Percentiles rank a stretch among this genome's conserved stretches.
These are phyloP conservation scores for Penicillium angulare DNA, from an alignment of 495 filamentous ascomycete species.

Conservation along the genomic window DNA sequence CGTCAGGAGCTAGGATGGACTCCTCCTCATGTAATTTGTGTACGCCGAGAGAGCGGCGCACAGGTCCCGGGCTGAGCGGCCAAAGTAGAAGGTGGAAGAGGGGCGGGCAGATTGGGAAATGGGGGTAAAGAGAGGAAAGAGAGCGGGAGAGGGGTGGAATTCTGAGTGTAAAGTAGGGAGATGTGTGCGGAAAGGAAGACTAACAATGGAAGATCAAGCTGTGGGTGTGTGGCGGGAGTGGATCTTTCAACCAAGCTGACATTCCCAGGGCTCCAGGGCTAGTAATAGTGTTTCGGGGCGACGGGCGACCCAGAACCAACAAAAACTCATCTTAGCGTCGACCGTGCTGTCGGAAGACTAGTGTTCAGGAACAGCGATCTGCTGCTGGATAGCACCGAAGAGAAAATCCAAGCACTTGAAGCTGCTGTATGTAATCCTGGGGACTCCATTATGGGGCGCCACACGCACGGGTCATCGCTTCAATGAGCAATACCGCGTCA, in stretches of 20 bases:
- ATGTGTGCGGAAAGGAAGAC: slow-evolving; percentile 21
- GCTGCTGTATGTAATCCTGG: neutral
- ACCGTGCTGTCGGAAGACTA: slow-evolving; percentile 2
- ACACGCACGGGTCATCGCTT: neutral
- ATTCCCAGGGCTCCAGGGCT: no score
- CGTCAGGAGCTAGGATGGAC: neutral
- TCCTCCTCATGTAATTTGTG: slow-evolving; percentile 4
- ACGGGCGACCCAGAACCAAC: neutral
- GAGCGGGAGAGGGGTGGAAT: no score
- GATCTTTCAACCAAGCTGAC: slow-evolving; percentile 11
- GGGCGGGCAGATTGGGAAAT: slow-evolving; percentile 17
- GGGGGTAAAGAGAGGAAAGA: slow-evolving; percentile 8
- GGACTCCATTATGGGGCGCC: neutral
- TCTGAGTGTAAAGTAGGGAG: no score
- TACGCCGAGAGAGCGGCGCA: slow-evolving; percentile 3
- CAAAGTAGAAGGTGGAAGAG: slow-evolving; percentile 15
- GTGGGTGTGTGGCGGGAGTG: slow-evolving; percentile 26
- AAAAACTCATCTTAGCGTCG: neutral
- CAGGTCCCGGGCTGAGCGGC: neutral
- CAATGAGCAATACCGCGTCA: neutral
- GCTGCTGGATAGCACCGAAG: neutral
- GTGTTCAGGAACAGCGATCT: slow-evolving; percentile 5
- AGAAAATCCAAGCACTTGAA: neutral
- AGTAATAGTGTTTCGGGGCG: neutral
- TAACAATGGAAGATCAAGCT: neutral